Conservation (phyloP, 495 filamentous ascomycete species). For the Pseudomonodictys pantanalensis region DNA sequence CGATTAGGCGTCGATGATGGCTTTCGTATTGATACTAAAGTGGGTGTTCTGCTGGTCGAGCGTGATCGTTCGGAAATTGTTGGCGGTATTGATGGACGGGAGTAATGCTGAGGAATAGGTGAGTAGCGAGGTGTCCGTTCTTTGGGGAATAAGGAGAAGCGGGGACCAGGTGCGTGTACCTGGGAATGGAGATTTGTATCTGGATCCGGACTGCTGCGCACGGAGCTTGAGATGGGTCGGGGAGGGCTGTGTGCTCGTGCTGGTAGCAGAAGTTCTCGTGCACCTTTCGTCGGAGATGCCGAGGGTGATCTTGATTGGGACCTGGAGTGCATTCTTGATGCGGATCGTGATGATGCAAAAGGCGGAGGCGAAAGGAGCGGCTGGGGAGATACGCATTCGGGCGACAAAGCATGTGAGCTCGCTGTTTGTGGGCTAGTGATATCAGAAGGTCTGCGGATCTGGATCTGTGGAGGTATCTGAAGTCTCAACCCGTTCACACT, state of each 20-base stretch:
- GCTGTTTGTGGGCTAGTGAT: slow-evolving; percentile 23
- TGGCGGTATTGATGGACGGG: background rate
- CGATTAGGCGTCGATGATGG: background rate
- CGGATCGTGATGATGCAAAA: background rate
- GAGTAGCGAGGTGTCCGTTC: background rate
- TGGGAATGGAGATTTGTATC: background rate
- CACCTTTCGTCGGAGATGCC: too few species aligned
- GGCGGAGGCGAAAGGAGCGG: slow-evolving; percentile 16
- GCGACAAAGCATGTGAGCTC: slow-evolving; percentile 18
- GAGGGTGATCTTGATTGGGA: too few species aligned
- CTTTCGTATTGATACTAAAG: too few species aligned
- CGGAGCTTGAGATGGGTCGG: background rate
- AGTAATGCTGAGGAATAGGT: background rate
- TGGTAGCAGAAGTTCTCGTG: background rate
- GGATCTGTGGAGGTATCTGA: slow-evolving; percentile 9
- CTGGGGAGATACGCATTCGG: slow-evolving; percentile 20
- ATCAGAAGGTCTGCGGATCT: background rate
- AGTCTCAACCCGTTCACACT: slow-evolving; percentile 17
- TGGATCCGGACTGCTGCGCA: background rate
- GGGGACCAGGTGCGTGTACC: background rate
- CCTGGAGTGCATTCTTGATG: too few species aligned
- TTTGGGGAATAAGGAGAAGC: background rate
- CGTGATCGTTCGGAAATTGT: background rate
- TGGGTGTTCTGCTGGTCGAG: background rate
- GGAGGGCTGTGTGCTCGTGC: slow-evolving; percentile 11